Evolutionary conservation across 1,284 basidiomycete genomes (phyloP).

Genomic region (Microbotryum scabiosae): DNA sequence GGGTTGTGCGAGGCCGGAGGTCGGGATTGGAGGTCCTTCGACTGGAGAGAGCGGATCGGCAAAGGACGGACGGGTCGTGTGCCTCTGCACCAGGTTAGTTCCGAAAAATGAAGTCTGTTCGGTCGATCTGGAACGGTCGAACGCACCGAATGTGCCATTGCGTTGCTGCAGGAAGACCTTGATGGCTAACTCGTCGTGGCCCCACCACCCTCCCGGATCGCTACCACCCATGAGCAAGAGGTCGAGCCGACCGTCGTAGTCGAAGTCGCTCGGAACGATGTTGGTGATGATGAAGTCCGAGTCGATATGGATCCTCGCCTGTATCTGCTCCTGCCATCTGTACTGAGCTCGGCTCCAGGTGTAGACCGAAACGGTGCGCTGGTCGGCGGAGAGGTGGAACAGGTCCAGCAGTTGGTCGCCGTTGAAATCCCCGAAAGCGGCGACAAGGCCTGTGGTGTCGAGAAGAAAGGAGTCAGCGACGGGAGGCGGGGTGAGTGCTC

Average conservation of each 20-base stretch:
- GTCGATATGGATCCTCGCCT: slow-evolving; percentile 33
- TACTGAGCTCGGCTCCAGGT: slow-evolving; percentile 77
- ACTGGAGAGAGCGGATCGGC: slow-evolving; percentile 4
- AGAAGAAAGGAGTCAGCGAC: slow-evolving; percentile 73
- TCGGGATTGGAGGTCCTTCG: slow-evolving; percentile 47
- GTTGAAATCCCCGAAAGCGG: slow-evolving; percentile 89
- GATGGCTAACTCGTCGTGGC: slow-evolving; percentile 41
- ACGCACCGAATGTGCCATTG: slow-evolving; percentile 60
- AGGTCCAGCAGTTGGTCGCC: slow-evolving; percentile 91
- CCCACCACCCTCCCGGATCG: slow-evolving; percentile 45
- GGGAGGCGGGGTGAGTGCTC: slow-evolving; percentile 46
- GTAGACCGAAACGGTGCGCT: slow-evolving; percentile 63
- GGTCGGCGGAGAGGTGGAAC: slow-evolving; percentile 62
- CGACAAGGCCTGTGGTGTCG: slow-evolving; percentile 53
- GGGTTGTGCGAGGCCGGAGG: slow-evolving; percentile 67
- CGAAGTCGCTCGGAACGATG: slow-evolving; percentile 84
- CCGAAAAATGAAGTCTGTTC: slow-evolving; percentile 8
- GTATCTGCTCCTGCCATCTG: slow-evolving; percentile 50
- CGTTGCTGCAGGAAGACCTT: slow-evolving; percentile 57
- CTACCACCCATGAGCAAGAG: slow-evolving; percentile 66
- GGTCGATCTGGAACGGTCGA: background rate
- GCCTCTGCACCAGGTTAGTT: background rate
- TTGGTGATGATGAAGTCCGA: slow-evolving; percentile 47
- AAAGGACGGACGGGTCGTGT: background rate
- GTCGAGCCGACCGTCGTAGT: slow-evolving; percentile 83